Conservation (phyloP, 805 yeast species). For the Candida parachauliodes region DNA sequence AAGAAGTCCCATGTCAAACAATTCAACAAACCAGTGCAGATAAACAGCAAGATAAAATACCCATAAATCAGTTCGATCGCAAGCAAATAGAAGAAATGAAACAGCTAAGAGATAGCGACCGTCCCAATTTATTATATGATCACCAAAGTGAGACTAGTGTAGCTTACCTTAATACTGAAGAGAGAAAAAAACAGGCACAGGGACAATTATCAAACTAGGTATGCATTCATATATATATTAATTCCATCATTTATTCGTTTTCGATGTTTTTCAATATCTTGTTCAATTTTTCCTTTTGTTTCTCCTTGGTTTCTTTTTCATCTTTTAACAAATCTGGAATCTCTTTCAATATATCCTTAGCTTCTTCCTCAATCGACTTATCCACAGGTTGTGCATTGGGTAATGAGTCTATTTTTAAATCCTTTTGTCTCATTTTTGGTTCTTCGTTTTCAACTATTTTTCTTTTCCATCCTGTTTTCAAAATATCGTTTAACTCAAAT, state of each 20-base stretch:
- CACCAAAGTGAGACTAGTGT: conserved; percentile 5
- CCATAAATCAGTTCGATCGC: not conserved
- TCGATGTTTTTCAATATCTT: conserved; percentile 15
- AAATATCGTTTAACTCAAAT: conserved; percentile 47
- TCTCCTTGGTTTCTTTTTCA: conserved; percentile 19
- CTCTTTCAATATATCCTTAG: conserved; percentile 30
- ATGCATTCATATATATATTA: not conserved
- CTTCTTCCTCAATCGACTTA: conserved; percentile 33
- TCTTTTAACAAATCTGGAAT: conserved; percentile 28
- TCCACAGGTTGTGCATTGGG: conserved; percentile 43
- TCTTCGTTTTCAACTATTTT: conserved; percentile 17
- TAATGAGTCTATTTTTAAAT: conserved; percentile 16
- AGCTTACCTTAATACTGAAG: conserved; percentile 3
- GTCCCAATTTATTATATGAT: conserved; percentile 1
- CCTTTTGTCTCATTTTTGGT: conserved; percentile 14
- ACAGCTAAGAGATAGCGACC: not conserved
- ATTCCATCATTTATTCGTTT: conserved; percentile 5
- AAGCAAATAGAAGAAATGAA: conserved; percentile 6
- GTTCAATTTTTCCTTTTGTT: conserved; percentile 22
- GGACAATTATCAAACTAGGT: not conserved
- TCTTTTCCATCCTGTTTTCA: conserved; percentile 63
- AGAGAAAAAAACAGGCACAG: conserved; percentile 1
- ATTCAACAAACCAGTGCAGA: conserved; percentile 3
- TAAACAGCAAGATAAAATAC: not conserved
- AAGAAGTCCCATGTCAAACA: conserved; percentile 3